Evolutionary conservation across 805 yeast species (phyloP), one percentile per base, ranked within the genome.

Genomic region (Yarrowia sp.): DNA sequence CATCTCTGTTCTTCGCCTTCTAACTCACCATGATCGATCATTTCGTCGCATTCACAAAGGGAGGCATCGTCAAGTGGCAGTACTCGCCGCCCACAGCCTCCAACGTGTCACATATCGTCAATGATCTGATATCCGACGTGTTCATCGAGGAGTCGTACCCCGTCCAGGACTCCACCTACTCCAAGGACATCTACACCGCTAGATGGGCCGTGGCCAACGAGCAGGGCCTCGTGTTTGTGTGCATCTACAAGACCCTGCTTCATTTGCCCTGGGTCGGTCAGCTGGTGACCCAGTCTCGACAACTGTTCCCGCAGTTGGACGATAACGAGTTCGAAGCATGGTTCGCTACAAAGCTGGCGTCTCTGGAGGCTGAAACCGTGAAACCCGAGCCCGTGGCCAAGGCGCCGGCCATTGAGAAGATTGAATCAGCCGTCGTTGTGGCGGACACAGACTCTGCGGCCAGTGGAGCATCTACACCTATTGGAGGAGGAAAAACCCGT

Each of bases 11-110:
- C 9, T 12, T 30, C 55, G 2, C 14, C 36, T 13, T 17, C 58
- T 19, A 20, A n/a, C 47, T n/a, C 20, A 50, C 17, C 30, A 74
- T 82, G 86, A 78, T 84, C 53, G 86, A 84, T 70, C 84, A 81
- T 70, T 79, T 84, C 67, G 72, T 81, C 10, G 79, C 86, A 0
- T 85, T 86, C 74, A 78, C 83, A 4, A 80, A 82, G 0, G 81
- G 85, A 10, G 90, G 90, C 0, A 74, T 81, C 12, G 86, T 86
- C 30, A 76, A 82, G 15, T 86, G 83, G 82, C 80, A 81, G 72
- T 36, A 61, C 46, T 42, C 64, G 12, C 50, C 64, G 8, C 50
- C 64, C 13, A 13, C 49, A 17, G 50, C 64, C 15, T 10, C 64
- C 49, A 55, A 40, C 38, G 47, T 40, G 14, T 43, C 76, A 15